Evolutionary conservation across 2,329 filamentous ascomycete species (phyloP), one percentile per base, ranked within the genome.

Genomic region (Scolecobasidium constrictum): DNA sequence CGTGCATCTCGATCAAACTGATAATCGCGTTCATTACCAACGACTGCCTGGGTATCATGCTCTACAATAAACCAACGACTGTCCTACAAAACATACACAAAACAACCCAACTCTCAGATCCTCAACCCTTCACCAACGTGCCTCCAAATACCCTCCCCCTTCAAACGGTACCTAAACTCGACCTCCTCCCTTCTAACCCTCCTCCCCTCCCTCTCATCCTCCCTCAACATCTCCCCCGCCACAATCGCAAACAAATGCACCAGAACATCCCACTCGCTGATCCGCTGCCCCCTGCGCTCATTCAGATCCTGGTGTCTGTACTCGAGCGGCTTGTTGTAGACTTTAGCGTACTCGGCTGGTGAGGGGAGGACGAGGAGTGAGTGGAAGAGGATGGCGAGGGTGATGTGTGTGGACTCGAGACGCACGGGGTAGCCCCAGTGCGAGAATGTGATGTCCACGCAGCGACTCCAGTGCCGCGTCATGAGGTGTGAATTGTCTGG

Each of bases 361-460:
- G 50, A 48, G 16, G 50, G 42, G n/a, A 61, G 40, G 4, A 45
- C 53, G 16, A 62, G 46, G 22, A 60, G 38, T 23, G 59, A 49
- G 50, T 54, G 53, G 21, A 52, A 62, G n/a, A 57, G 57, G 5
- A 54, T 56, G 37, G 53, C 57, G 13, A 63, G 35, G 6, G 61
- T 55, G 12, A 63, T 46, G 5, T 58, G 49, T 22, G 51, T 47
- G 13, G 57, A 53, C 2, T 49, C 57, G 46, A 63, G 53, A 9
- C 47, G 48, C 37, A 59, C 53, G 2, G 47, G 51, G 46, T 63
- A 63, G 15, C 60, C 59, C 60, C 60, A 43, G 37, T 49, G 42
- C 13, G 31, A 19, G 15, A 42, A 13, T 16, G 7, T 26, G 3
- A 39, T 26, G 3, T 34, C 42, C 5, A 23, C 26, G 20, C 13